Conservation (phyloP, 1,139 yeast species). For the Yamadazyma dushanensis region DNA sequence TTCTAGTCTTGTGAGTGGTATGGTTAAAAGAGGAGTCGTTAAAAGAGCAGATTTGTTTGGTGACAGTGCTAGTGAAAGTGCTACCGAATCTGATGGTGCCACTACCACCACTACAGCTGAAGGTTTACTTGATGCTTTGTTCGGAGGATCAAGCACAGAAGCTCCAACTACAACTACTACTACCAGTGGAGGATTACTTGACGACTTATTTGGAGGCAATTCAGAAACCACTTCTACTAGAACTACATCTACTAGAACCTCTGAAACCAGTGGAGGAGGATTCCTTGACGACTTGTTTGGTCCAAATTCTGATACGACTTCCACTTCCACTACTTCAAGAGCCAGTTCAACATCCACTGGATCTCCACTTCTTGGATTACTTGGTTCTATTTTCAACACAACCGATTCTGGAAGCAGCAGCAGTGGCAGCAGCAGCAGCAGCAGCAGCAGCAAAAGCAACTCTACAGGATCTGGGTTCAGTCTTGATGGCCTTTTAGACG, state of each 20-base stretch:
- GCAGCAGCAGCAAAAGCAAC: constrained; percentile 7
- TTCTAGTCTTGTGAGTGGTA: constrained; percentile 14
- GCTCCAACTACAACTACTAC: constrained; percentile 5
- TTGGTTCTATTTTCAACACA: constrained; percentile 10
- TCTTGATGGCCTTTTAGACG: constrained; percentile 15
- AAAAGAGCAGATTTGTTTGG: constrained; percentile 11
- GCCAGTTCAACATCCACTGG: constrained; percentile 8
- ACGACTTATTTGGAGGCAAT: constrained; percentile 9
- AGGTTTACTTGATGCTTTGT: constrained; percentile 11
- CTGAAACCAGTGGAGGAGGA: constrained; percentile 16
- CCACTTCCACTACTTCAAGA: constrained; percentile 9
- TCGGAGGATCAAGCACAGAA: constrained; percentile 1
- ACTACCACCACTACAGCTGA: constrained; percentile 6
- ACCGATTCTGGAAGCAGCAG: constrained; percentile 9
- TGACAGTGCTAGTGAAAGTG: constrained; percentile 7
- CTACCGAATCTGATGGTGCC: constrained; percentile 9
- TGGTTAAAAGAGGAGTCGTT: constrained; percentile 18
- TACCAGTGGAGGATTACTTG: constrained; percentile 10
- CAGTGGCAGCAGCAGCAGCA: constrained; percentile 8
- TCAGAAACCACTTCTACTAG: constrained; percentile 9
- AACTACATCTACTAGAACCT: constrained; percentile 7
- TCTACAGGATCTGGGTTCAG: constrained; percentile 7
- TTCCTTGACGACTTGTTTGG: constrained; percentile 20
- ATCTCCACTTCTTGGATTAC: constrained; percentile 8
- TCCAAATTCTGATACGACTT: no score